Conservation (phyloP, 2,329 filamentous ascomycete species). For the Beauveria sp. region DNA sequence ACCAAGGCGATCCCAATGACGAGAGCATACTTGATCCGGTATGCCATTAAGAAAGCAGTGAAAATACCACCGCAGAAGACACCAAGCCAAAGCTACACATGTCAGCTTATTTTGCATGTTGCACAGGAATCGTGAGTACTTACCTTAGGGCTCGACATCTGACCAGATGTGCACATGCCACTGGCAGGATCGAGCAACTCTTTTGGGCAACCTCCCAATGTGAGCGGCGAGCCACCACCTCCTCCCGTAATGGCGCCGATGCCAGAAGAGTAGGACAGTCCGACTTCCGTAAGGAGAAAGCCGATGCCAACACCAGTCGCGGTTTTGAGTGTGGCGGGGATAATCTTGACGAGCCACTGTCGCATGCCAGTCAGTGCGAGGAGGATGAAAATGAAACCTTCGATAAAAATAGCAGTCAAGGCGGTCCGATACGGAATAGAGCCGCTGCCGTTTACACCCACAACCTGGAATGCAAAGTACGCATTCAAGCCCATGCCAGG, state of each 20-base stretch:
- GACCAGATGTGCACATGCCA: conserved; percentile 47
- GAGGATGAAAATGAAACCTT: conserved; percentile 57
- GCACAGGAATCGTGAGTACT: conserved; percentile 13
- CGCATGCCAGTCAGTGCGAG: conserved; percentile 61
- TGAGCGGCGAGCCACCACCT: conserved; percentile 56
- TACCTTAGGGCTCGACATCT: conserved; percentile 71
- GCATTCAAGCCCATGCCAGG: conserved; percentile 62
- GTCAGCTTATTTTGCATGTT: not conserved
- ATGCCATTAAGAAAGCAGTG: conserved; percentile 74
- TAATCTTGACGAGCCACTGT: conserved; percentile 63
- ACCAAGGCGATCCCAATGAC: conserved; percentile 66
- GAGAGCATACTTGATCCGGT: conserved; percentile 67
- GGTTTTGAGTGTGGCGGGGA: conserved; percentile 57
- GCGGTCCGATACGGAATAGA: conserved; percentile 51
- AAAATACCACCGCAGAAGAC: conserved; percentile 74
- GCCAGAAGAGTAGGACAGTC: conserved; percentile 69
- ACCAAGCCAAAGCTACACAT: conserved; percentile 67
- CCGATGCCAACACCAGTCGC: conserved; percentile 60
- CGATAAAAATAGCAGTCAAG: conserved; percentile 56
- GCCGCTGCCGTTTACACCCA: conserved; percentile 51
- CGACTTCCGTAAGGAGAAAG: conserved; percentile 56
- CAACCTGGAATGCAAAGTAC: conserved; percentile 61
- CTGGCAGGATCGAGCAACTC: conserved; percentile 40
- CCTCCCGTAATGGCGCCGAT: conserved; percentile 76
- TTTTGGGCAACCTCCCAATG: conserved; percentile 65